Conservation (phyloP, 2,329 filamentous ascomycete genomes). For the Aspergillus ibericus region DNA sequence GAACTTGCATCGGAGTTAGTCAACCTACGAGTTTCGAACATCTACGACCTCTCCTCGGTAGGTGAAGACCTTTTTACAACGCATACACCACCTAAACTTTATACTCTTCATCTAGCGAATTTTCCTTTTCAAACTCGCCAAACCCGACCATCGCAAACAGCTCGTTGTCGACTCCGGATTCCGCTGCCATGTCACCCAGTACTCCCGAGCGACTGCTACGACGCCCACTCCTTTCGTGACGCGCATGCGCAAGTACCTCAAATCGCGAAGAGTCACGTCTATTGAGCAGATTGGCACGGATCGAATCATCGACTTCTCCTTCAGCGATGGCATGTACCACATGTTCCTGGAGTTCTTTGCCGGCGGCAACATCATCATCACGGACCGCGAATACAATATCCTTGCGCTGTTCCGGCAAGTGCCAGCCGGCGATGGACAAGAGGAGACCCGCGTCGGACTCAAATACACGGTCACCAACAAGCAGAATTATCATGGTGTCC, state of each 20-base stretch:
- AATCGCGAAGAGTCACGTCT: slow-evolving; percentile 78
- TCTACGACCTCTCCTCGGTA: slow-evolving; percentile 90
- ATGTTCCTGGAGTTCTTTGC: slow-evolving; percentile 96
- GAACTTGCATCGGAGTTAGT: slow-evolving; percentile 79
- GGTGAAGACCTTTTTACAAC: slow-evolving; percentile 10
- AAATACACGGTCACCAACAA: slow-evolving; percentile 78
- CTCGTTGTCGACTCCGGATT: slow-evolving; percentile 93
- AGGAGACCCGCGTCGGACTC: slow-evolving; percentile 74
- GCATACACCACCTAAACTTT: background rate
- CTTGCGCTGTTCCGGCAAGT: slow-evolving; percentile 79
- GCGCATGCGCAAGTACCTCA: slow-evolving; percentile 81
- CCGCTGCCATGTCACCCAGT: slow-evolving; percentile 89
- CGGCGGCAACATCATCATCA: slow-evolving; percentile 90
- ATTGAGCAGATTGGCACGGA: slow-evolving; percentile 89
- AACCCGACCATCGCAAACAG: slow-evolving; percentile 84
- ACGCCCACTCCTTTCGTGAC: slow-evolving; percentile 83
- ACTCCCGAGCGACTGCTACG: slow-evolving; percentile 80
- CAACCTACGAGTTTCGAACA: slow-evolving; percentile 80
- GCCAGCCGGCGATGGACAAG: slow-evolving; percentile 76
- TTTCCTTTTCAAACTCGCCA: slow-evolving; percentile 91
- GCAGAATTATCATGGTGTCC: slow-evolving; percentile 78
- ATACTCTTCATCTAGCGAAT: slow-evolving; percentile 61
- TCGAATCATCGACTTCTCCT: slow-evolving; percentile 85
- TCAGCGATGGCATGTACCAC: slow-evolving; percentile 85
- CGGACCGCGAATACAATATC: slow-evolving; percentile 80